Percentiles rank a stretch among this genome's conserved stretches.
phyloP scores from a whole-genome alignment of 148 eudicot genomes.

The Suaeda aralocaspica region DNA sequence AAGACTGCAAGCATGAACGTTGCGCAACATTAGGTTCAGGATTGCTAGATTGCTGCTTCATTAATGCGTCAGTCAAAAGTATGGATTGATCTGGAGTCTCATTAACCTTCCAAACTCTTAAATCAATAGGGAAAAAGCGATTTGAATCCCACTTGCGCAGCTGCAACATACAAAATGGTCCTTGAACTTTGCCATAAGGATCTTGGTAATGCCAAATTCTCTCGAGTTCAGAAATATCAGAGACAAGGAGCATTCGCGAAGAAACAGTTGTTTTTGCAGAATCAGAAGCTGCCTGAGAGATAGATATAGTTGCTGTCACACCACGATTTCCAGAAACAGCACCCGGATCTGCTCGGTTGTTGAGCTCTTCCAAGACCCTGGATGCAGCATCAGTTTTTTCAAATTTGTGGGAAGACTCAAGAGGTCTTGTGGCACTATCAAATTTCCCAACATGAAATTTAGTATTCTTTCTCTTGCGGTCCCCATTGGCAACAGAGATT shows the following conservation, averaged over 20 bases:
- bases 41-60: conserved; percentile 36
- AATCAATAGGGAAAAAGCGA: conserved; percentile 68
- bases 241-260: conserved; percentile 26
- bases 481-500: conserved; percentile 24
- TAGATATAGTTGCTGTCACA: conserved; percentile 26
- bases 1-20: conserved; percentile 21
- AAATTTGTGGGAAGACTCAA: conserved; percentile 24
- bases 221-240: conserved; percentile 44
- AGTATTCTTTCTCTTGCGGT: conserved; percentile 30
- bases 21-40: conserved; percentile 25
- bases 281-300: conserved; percentile 36
- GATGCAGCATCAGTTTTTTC: conserved; percentile 36
- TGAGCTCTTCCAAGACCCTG: conserved; percentile 33
- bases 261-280: conserved; percentile 37
- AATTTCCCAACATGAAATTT: conserved; percentile 37
- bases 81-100: conserved; percentile 51
- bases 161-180: conserved; percentile 77
- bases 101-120: conserved; percentile 70
- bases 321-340: conserved; percentile 32
- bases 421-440: conserved; percentile 34
- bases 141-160: conserved; percentile 74
- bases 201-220: conserved; percentile 85
- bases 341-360: conserved; percentile 35
- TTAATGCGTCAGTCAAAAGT: conserved; percentile 61
- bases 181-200: conserved; percentile 75